Base-by-base conservation (phyloP, 441 rosid species). In the Manihot esculenta region DNA sequence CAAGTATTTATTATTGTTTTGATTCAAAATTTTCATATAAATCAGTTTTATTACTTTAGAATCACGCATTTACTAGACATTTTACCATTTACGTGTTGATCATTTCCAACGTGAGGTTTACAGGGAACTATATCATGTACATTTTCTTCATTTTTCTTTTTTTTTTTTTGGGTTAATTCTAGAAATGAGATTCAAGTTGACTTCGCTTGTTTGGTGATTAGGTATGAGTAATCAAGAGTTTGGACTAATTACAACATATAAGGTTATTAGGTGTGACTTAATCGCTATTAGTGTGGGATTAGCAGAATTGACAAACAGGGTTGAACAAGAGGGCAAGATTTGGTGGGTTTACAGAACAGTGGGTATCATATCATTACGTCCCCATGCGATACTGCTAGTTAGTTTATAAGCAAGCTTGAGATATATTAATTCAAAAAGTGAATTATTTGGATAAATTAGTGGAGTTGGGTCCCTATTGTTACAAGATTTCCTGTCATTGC, bases 211-310 rank as follows among this genome's bases (percentile, higher is more conserved):
- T 44, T 7, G 38, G 33, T 44, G 33, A 62, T 64, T 64, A 47
- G 42, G 38, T 3, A 26, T 7, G 21, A 26, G 38, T 64, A 44
- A 63, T 45, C 30, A 23, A 24, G 35, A 3, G 14, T 45, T 47
- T 9, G n/a, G 10, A 63, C 24, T 23, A 64, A 45, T 44, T 2
- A 14, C 21, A 21, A 20, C 10, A 7, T 10, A 48, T 9, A 48
- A 26, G 26, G 60, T 53, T 33, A 66, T 66, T 66, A 66, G 49
- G 48, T 66, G 20, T n/a, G 67, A 24, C 67, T 44, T 63, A 63
- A 63, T 63, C n/a, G 18, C 23, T 20, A 2, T 63, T 45, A 9
- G 67, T 17, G 9, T n/a, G 55, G 10, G 6, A 53, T 53, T 7
- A 8, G 8, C 57, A 20, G 23, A 20, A 23, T 53, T 53, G 57